These are phyloP conservation scores for Teunomyces lycoperdinae DNA, from an alignment of 805 yeast species.

Conservation along the genomic window DNA sequence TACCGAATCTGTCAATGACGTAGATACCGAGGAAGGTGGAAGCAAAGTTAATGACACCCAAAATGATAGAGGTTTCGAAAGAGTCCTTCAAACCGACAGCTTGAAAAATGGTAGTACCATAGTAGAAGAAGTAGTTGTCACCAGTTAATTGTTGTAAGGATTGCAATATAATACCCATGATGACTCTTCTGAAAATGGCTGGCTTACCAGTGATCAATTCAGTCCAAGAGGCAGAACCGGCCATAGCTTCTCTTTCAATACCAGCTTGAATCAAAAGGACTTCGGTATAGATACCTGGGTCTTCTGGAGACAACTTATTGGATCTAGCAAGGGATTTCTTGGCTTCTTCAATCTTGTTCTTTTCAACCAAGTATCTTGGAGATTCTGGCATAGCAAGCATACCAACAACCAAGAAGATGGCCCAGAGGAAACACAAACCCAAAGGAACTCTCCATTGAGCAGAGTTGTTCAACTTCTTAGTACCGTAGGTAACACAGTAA, in stretches of 20 bases:
- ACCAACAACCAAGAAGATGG: conserved; percentile 20
- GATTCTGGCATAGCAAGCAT: conserved; percentile 30
- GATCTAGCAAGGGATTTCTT: conserved; percentile 24
- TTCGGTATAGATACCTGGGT: conserved; percentile 24
- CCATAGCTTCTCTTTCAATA: conserved; percentile 26
- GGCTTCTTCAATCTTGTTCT: conserved; percentile 23
- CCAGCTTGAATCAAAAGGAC: conserved; percentile 28
- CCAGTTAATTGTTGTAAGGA: conserved; percentile 62
- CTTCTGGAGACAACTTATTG: conserved; percentile 21
- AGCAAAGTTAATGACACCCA: conserved; percentile 55
- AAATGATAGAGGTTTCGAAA: conserved; percentile 55
- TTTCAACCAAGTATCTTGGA: conserved; percentile 25
- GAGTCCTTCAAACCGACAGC: conserved; percentile 58
- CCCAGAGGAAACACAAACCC: conserved; percentile 29
- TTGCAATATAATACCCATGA: conserved; percentile 24
- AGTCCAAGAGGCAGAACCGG: conserved; percentile 26
- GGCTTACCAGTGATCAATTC: conserved; percentile 27
- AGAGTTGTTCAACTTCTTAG: conserved; percentile 20
- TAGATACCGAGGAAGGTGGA: conserved; percentile 53
- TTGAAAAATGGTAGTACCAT: conserved; percentile 60
- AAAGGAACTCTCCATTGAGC: conserved; percentile 28
- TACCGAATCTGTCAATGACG: conserved; percentile 53
- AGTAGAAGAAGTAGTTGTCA: conserved; percentile 64
- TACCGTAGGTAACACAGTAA: conserved; percentile 25
- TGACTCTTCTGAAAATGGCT: conserved; percentile 22